A percentile compares a stretch with the other conserved stretches of the same genome.
phyloP scores from a whole-genome alignment of 345 rosid species.

The Eucalyptus sp. region DNA sequence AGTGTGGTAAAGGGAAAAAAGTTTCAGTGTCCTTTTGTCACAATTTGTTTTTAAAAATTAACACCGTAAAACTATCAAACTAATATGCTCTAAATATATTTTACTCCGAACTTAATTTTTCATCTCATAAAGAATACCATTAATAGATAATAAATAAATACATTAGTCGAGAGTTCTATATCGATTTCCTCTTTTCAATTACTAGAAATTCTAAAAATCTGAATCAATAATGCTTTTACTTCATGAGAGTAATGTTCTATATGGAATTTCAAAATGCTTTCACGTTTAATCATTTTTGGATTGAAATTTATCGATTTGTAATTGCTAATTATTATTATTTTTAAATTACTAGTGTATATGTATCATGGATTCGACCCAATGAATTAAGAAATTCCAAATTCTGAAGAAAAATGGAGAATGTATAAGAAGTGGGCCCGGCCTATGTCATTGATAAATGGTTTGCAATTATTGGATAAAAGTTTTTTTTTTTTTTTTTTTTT shows the following conservation, averaged over 20 bases:
- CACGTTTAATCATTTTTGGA: accelerated
- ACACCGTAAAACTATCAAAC: neutral
- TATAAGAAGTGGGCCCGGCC: accelerated
- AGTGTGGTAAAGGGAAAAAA: neutral
- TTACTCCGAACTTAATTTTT: neutral
- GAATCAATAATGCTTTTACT: neutral
- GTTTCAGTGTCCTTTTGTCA: neutral
- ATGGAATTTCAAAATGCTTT: accelerated
- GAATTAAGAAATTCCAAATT: no score
- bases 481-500: no score
- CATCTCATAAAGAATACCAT: accelerated
- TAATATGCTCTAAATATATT: accelerated
- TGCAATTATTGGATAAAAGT: no score
- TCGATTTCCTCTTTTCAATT: neutral
- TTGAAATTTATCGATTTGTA: neutral
- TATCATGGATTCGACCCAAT: accelerated
- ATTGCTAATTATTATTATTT: accelerated
- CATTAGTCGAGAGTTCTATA: accelerated
- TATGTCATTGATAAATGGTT: accelerated
- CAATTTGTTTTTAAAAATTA: neutral
- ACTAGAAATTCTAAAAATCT: accelerated
- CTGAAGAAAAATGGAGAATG: accelerated
- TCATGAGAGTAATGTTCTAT: neutral
- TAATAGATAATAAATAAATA: neutral
- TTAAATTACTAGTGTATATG: accelerated